Base-by-base conservation (phyloP, 2,329 filamentous ascomycete genomes). In the Exophiala bonariae region DNA sequence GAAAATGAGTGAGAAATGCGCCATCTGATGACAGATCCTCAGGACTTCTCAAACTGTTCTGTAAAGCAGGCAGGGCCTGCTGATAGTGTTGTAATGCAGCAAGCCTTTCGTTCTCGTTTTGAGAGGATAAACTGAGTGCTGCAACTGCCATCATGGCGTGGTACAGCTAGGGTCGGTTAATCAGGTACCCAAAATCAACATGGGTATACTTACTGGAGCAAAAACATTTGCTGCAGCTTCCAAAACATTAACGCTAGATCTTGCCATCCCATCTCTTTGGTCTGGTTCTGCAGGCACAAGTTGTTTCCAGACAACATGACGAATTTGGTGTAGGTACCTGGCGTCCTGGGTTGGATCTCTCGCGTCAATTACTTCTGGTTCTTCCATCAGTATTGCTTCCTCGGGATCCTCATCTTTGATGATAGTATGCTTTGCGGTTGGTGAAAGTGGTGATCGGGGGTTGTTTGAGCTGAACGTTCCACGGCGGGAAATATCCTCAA, bases 71-170 rank as follows among this genome's bases (percentile, higher is more conserved):
- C 18, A 80, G 69, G 2, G 76, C 74, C 57, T 76, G 69, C 40
- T 79, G 72, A 55, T 81, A 80, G 56, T 80, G 76, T 50, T 79
- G 73, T 37, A 79, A 63, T 9, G 75, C 73, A 54, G 76, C 71
- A 47, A 78, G 66, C 42, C 71, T 68, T 42, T 72, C 69, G 20
- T 68, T 66, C 20, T 66, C 69, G 23, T 72, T 69, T 53, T 67
- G 71, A 42, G 73, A 69, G 17, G 72, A 70, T 34, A 79, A 65
- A 56, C 75, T 77, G 34, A 80, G 68, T 14, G 76, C 76, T 18
- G 76, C 76, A n/a, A 82, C 63, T 3, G 78, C 78, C 67, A 79
- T 78, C 53, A 82, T 79, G 6, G 79, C 77, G 58, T 81, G 75
- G 39, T 76, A 74, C 44, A 81, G 69, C 77, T 79, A 44, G 35